Evolutionary conservation across 108 stramenopile species (phyloP).

Genomic region (Skeletonema menzelii): DNA sequence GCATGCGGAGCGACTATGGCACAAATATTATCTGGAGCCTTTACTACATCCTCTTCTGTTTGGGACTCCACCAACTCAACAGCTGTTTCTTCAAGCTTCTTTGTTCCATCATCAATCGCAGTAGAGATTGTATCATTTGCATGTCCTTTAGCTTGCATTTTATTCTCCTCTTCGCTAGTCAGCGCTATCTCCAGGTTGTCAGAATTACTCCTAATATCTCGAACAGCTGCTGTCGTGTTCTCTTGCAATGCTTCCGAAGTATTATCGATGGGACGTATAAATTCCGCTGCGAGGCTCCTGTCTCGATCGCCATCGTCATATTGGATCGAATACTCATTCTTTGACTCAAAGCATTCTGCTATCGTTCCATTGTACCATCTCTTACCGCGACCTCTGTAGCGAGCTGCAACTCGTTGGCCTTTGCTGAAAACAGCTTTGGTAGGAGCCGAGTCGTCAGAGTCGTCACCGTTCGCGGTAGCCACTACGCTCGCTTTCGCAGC

Average conservation of each 20-base stretch:
- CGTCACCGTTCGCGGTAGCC: too few relatives aligned
- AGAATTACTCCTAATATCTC: neutral
- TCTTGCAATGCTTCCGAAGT: neutral
- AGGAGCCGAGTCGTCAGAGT: neutral
- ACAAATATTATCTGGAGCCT: neutral
- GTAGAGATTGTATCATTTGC: neutral
- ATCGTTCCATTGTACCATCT: conserved; percentile 18
- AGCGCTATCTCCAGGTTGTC: neutral
- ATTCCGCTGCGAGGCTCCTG: neutral
- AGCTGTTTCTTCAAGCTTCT: too few relatives aligned
- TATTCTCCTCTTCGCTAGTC: neutral
- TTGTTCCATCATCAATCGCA: neutral
- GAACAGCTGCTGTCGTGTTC: neutral
- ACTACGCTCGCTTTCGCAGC: neutral
- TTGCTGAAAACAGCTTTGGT: neutral
- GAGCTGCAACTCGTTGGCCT: conserved; percentile 4
- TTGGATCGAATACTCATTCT: neutral
- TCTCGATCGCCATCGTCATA: conserved; percentile 23
- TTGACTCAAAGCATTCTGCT: neutral
- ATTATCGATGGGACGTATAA: neutral
- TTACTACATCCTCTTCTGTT: neutral
- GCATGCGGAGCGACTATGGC: neutral
- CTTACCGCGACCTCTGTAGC: conserved; percentile 8
- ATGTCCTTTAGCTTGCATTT: neutral
- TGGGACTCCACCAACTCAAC: too few relatives aligned